Percentiles rank a stretch among this genome's conserved stretches.
phyloP scores from a whole-genome alignment of 2,329 filamentous ascomycete genomes.

The Colletotrichum incanum region DNA sequence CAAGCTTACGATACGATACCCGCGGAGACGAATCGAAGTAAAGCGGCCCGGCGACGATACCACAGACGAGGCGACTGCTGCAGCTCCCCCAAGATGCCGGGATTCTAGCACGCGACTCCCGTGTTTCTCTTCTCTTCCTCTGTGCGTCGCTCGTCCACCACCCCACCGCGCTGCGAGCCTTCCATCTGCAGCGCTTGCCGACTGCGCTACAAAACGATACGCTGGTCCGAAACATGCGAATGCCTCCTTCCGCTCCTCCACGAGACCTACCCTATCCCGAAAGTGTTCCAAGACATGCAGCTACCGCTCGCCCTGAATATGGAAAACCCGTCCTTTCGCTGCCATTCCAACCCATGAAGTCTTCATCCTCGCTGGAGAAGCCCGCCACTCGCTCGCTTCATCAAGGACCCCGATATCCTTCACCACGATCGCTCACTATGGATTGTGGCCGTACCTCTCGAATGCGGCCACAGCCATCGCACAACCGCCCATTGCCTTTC shows the following conservation, averaged over 20 bases:
- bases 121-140: conserved; percentile 21
- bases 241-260: conserved; percentile 27
- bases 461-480: background rate
- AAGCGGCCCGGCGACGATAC: background rate
- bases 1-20: background rate
- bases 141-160: conserved; percentile 19
- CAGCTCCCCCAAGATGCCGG: conserved; percentile 40
- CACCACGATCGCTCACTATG: conserved; percentile 25
- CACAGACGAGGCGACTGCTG: conserved; percentile 28
- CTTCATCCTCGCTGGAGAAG: conserved; percentile 31
- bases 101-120: conserved; percentile 36
- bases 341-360: conserved; percentile 41
- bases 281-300: conserved; percentile 37
- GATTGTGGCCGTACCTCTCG: conserved; percentile 6
- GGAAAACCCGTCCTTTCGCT: conserved; percentile 39
- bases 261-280: conserved; percentile 29
- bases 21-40: conserved; percentile 15
- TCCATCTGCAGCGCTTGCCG: conserved; percentile 20
- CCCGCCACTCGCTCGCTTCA: conserved; percentile 29
- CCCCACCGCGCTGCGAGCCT: conserved; percentile 7
- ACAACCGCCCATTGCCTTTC: conserved; percentile 2
- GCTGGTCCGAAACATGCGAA: conserved; percentile 41
- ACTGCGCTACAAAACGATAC: conserved; percentile 2
- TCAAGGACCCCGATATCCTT: conserved; percentile 4
- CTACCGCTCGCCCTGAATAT: conserved; percentile 27